Evolutionary conservation across 1,284 basidiomycete genomes (phyloP), one percentile per base, ranked within the genome.

Genomic region (Cryptococcus deneoformans): DNA sequence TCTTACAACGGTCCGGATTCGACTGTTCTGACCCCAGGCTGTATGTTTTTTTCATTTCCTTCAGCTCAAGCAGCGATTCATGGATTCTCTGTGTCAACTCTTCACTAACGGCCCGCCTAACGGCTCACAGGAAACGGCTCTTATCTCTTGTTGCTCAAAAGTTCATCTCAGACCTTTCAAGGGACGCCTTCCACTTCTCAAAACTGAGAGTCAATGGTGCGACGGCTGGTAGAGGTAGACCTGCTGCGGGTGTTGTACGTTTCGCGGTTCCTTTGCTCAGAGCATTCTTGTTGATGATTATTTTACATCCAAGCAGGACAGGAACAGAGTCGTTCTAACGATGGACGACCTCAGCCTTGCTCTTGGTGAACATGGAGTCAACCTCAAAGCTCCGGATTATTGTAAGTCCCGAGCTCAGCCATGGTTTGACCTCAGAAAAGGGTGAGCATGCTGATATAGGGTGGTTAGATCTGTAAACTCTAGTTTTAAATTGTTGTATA

Each of bases 111-210:
- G 20, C 20, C 20, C 20, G 20, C 20, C 6, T 24, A 45, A 6
- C 40, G 11, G 6, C 6, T 34, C 29, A 12, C 35, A 95, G 92
- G 61, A 97, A 96, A 79, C 87, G 95, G 5, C 84, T 99, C 7
- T 81, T 99, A 29, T 94, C 94, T 0, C 84, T 99, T 36, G 94
- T 96, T 1, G 92, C 95, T 0, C 96, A 99, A 75, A 99, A 99
- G 74, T 99, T 99, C 73, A 88, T 99, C 45, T 90, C 92, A 10
- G 96, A 99, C 75, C 95, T 99, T 62, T 90, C 95, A 2, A 86
- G 90, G 90, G 96, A 99, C 76, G 93, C 96, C 12, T 99, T 92
- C 77, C 93, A 98, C 72, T 96, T 98, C 76, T 95, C 96, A 3
- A 88, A 95, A 34, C 91, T 99, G 68, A 86, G 96, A 69, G 54